Base-by-base conservation (phyloP, 352 stramenopile species). In the Labyrinthula sp. region DNA sequence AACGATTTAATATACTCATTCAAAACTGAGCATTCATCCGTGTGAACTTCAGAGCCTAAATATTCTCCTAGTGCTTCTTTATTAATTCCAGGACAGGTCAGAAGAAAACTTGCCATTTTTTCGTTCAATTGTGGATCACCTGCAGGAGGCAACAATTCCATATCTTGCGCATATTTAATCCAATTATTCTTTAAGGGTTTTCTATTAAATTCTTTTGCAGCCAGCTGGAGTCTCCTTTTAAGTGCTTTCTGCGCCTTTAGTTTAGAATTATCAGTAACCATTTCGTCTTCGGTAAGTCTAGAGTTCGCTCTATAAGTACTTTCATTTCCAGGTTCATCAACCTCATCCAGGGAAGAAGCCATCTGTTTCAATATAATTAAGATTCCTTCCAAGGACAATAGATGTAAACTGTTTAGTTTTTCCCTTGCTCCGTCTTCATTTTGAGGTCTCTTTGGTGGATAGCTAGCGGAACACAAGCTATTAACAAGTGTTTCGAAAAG, bases 401-500 rank as follows among this genome's bases (percentile, higher is more conserved):
- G n/a, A 33, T 33, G n/a, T 12, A 33, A 33, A n/a, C n/a, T n/a
- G n/a, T 33, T n/a, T 33, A n/a, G 12, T n/a, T 12, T n/a, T 12
- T n/a, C 12, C 12, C 12, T n/a, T 12, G n/a, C 12, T n/a, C n/a
- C 12, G 28, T n/a, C 12, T 12, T n/a, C n/a, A n/a, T n/a, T n/a
- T 12, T n/a, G n/a, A 33, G 12, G 12, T 12, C n/a, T 33, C 12
- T 33, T 33, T 37, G 24, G 9, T 36, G 46, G 1, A 55, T 30
- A 6, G 36, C 29, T 25, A 49, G 46, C 14, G 18, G 36, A 18
- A n/a, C 47, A 59, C 12, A 97, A 68, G 3, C 78, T 85, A 38
- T 79, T 82, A 60, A 79, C 93, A 38, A 98, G 72, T 28, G 79
- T 77, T 58, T 95, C 86, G 60, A 95, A 98, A 4, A 98, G 69